phyloP scores from a whole-genome alignment of 108 stramenopile genomes.

The Conticribra guillardii region DNA sequence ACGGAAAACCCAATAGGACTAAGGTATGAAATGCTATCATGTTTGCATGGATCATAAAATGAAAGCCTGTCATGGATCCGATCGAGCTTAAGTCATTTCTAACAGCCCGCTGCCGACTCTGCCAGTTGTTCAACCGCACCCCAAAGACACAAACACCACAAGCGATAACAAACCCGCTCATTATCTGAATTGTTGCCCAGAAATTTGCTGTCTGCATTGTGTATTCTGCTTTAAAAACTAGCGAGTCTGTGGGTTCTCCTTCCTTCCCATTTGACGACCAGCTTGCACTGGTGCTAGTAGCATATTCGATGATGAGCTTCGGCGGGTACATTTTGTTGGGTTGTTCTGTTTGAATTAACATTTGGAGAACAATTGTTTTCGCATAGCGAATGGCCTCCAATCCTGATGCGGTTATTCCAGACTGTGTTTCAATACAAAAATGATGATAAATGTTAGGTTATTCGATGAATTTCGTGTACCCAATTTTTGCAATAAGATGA shows the following conservation, averaged over 20 bases:
- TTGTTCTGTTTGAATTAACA: slow-evolving; percentile 39
- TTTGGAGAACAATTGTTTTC: slow-evolving; percentile 48
- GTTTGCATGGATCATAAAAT: slow-evolving; percentile 45
- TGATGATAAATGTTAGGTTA: too few relatives aligned
- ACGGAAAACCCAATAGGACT: slow-evolving; percentile 48
- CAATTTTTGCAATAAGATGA: too few relatives aligned
- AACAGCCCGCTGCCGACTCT: slow-evolving; percentile 39
- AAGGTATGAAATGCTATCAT: slow-evolving; percentile 58
- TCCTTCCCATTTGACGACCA: neutral
- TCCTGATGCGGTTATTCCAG: slow-evolving; percentile 38
- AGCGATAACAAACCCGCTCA: slow-evolving; percentile 60
- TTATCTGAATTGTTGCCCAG: slow-evolving; percentile 52
- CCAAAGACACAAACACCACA: slow-evolving; percentile 48
- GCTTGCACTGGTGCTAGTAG: slow-evolving; percentile 35
- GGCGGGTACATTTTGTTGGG: slow-evolving; percentile 66
- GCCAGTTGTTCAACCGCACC: slow-evolving; percentile 55
- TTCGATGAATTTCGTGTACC: too few relatives aligned
- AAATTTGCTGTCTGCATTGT: slow-evolving; percentile 58
- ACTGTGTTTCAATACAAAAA: slow-evolving; percentile 4
- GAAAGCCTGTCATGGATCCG: slow-evolving; percentile 31
- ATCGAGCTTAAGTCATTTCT: slow-evolving; percentile 12
- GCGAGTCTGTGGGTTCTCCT: slow-evolving; percentile 14
- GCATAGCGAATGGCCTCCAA: slow-evolving; percentile 70
- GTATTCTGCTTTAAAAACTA: slow-evolving; percentile 64
- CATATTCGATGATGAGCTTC: slow-evolving; percentile 63